Evolutionary conservation across 2,329 filamentous ascomycete species (phyloP).

Genomic region (Hirsutella minnesotensis): DNA sequence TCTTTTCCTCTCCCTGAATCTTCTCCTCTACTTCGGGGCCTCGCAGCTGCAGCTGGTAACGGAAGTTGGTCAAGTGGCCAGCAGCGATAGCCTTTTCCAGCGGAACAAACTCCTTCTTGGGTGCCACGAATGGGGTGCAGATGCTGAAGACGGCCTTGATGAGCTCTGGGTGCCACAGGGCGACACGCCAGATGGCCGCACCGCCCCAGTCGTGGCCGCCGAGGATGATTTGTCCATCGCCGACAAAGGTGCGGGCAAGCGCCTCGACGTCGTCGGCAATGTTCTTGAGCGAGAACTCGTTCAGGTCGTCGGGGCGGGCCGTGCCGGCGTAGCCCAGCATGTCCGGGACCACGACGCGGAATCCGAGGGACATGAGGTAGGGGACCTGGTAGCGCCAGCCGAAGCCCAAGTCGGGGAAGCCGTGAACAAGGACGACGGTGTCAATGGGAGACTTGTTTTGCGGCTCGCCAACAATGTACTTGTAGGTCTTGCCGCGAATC

Average conservation of each 20-base stretch:
- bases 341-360: constrained; percentile 74
- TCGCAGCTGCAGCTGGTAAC: constrained; percentile 73
- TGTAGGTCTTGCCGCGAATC: constrained; percentile 61
- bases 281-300: constrained; percentile 59
- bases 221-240: constrained; percentile 52
- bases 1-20: constrained; percentile 44
- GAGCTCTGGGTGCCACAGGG: constrained; percentile 61
- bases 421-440: constrained; percentile 51
- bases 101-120: constrained; percentile 37
- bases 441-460: constrained; percentile 25
- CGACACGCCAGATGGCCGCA: constrained; percentile 60
- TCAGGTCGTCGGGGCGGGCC: constrained; percentile 49
- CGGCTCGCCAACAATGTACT: constrained; percentile 46
- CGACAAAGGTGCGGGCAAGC: constrained; percentile 46
- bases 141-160: constrained; percentile 66
- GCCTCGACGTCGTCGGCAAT: constrained; percentile 64
- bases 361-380: constrained; percentile 54
- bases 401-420: constrained; percentile 72
- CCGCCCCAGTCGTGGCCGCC: constrained; percentile 95
- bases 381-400: constrained; percentile 90
- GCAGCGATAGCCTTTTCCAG: constrained; percentile 47
- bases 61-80: constrained; percentile 52
- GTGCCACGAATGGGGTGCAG: constrained; percentile 62
- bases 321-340: constrained; percentile 79
- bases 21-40: constrained; percentile 52